Evolutionary conservation across 1,139 yeast genomes (phyloP), one percentile per base, ranked within the genome.

Genomic region (Geotrichum candidum): DNA sequence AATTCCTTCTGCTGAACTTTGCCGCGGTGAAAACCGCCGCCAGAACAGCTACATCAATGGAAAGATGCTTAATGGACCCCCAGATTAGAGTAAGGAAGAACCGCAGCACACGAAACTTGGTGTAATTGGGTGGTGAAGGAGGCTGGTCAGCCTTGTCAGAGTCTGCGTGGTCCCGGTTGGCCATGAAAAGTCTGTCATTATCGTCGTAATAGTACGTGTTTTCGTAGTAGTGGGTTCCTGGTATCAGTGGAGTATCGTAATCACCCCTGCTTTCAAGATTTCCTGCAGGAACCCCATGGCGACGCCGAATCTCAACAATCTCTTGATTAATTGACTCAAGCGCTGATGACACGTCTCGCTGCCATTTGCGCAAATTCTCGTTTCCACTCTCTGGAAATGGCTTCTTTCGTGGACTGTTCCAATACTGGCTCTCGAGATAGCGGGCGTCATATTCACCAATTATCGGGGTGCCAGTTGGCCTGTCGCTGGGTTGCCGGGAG

Each of bases 21-120:
- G 4, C 46, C 6, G n/a, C 46, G 22, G 46, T n/a, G 15, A 56
- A 15, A 3, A 56, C n/a, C 15, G 51, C 59, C 18, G 51, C 38
- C 10, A 56, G 6, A 31, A 56, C 59, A 9, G 33, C 54, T 18
- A 38, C n/a, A 38, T 56, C 59, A n/a, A 48, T 51, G 4, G 31
- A 38, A 13, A 56, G 22, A n/a, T 56, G 59, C 54, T 56, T 56
- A 25, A 33, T 23, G 6, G 52, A 25, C 10, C 59, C 54, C 59
- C 59, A 56, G 6, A 41, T 41, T 11, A 41, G 46, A 2, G 6
- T 41, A n/a, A n/a, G 22, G n/a, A 41, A 41, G 18, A 41, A 41
- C 7, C n/a, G 46, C n/a, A 41, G 46, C 46, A 41, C 46, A 11
- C 46, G 46, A 6, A 15, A 41, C 18, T 41, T 41, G 6, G 18